Conservation (phyloP, 306 rosid genomes). For the Argentina anserina region DNA sequence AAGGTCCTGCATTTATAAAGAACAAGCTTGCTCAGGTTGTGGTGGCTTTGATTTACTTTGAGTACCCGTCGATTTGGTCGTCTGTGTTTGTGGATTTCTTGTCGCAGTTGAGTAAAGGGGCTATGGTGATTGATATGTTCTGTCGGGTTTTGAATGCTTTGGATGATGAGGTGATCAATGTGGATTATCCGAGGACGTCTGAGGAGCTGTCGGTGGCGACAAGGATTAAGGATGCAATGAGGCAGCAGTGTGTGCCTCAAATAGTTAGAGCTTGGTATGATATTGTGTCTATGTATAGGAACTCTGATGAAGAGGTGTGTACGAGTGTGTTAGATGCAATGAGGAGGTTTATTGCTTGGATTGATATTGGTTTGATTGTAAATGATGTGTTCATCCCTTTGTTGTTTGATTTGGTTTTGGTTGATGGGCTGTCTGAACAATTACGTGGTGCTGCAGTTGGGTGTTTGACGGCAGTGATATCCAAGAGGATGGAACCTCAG, state of each 20-base stretch:
- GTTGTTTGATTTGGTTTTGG: conserved; percentile 78
- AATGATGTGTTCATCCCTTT: conserved; percentile 76
- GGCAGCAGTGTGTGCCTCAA: conserved; percentile 70
- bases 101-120: conserved; percentile 70
- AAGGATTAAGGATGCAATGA: conserved; percentile 81
- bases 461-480: conserved; percentile 81
- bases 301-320: conserved; percentile 65
- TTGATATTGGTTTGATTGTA: conserved; percentile 77
- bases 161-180: conserved; percentile 79
- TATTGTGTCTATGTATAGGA: conserved; percentile 60
- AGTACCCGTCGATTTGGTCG: conserved; percentile 78
- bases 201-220: conserved; percentile 60
- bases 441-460: conserved; percentile 75
- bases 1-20: conserved; percentile 76
- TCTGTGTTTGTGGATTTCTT: conserved; percentile 80
- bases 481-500: conserved; percentile 81
- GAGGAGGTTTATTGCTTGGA: conserved; percentile 89
- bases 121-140: conserved; percentile 79
- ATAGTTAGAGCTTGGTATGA: conserved; percentile 80
- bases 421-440: conserved; percentile 55
- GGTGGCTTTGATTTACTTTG: conserved; percentile 71
- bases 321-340: conserved; percentile 64
- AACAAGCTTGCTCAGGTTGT: conserved; percentile 83
- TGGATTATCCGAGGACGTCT: conserved; percentile 71
- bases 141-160: conserved; percentile 85